Base-by-base conservation (phyloP, 1,284 basidiomycete species). In the Dichomitus squalens region DNA sequence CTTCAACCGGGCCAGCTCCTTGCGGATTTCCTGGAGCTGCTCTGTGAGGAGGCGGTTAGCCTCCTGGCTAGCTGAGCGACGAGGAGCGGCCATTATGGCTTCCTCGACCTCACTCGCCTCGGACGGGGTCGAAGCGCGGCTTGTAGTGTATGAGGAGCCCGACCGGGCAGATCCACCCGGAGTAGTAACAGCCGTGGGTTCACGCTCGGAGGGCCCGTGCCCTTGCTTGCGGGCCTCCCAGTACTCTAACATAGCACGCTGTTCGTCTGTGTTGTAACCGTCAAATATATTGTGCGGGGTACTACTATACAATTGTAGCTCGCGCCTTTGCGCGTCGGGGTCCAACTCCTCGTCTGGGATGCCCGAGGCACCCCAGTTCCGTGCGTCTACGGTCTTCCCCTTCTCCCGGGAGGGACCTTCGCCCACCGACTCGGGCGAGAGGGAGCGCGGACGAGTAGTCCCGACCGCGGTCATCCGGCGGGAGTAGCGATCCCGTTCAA, bases 401-500 rank as follows among this genome's bases (percentile, higher is more conserved):
- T 66, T 66, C 14, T 47, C 18, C 3, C 27, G 23, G 11, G 64
- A 65, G 1, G 59, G 52, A 3, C 61, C 64, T 21, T 57, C 61
- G 0, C 49, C 59, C 3, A 36, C 51, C n/a, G 61, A 61, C 27
- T 31, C 43, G 7, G 3, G 35, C 2, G 50, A 40, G 5, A 18
- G 38, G 29, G 36, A 25, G 7, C 7, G 39, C 7, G 5, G 39
- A 21, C 20, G 39, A 5, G 8, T 18, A 9, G 20, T 18, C 7
- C 9, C 39, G 18, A 40, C 39, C 3, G 39, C 39, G 1, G 39
- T 21, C 48, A 49, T 49, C 4, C 35, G 11, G 23, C 48, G 48
- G 3, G 34, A 14, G 1, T 38, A 25, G 14, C 20, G 48, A 9
- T 49, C 21, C 1, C 20, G 12, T 7, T 49, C 48, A 0, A 7